phyloP scores from a whole-genome alignment of 1,284 basidiomycete genomes.

The Paramarasmius palmivorus region DNA sequence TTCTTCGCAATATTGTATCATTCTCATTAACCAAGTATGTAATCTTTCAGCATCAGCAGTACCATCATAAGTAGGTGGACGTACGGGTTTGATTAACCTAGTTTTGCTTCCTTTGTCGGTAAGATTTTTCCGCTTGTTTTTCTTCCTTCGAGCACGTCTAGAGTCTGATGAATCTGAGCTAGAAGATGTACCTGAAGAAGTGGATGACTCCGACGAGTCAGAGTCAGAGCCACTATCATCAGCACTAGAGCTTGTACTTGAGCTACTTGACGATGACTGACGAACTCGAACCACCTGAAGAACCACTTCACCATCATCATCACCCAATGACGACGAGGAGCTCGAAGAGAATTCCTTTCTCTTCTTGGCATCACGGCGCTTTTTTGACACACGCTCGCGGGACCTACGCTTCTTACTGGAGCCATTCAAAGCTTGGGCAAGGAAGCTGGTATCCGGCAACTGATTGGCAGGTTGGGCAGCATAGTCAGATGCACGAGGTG shows the following conservation, averaged over 20 bases:
- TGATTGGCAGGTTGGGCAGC: slow-evolving; percentile 2
- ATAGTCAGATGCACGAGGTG: background rate
- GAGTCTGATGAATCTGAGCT: background rate
- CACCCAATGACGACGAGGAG: too few species aligned
- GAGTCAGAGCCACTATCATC: too few species aligned
- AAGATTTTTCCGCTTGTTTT: background rate
- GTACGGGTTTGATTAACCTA: background rate
- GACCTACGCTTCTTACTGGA: background rate
- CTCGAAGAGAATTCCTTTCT: background rate
- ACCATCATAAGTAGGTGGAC: slow-evolving; percentile 8
- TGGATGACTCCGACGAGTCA: too few species aligned
- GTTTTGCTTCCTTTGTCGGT: background rate
- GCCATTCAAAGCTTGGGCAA: background rate
- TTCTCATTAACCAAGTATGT: slow-evolving; percentile 3
- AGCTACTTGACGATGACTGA: too few species aligned
- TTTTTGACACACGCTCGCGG: too few species aligned
- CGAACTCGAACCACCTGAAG: background rate
- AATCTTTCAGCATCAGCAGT: slow-evolving; percentile 7
- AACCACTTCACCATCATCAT: too few species aligned
- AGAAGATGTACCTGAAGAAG: background rate
- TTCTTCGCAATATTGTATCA: background rate
- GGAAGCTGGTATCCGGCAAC: background rate
- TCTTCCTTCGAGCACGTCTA: too few species aligned
- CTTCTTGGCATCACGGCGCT: too few species aligned
- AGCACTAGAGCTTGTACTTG: background rate